These are phyloP conservation scores for Penicillium pulvis DNA, from an alignment of 495 filamentous ascomycete species.

Conservation along the genomic window DNA sequence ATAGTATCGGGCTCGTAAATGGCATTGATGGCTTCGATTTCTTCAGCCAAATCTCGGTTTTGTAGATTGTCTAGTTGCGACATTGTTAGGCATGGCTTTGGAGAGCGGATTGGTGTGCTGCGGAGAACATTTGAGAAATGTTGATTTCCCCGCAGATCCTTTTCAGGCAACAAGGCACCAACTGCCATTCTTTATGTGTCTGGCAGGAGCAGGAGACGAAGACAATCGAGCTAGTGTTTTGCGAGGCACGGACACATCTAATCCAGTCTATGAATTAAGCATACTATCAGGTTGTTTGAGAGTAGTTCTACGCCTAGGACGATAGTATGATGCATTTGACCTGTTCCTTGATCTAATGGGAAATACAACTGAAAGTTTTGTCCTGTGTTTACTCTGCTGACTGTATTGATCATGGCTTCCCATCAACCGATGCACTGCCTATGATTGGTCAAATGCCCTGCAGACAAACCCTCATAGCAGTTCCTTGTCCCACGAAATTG, in stretches of 20 bases:
- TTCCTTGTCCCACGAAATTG: neutral
- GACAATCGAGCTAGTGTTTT: neutral
- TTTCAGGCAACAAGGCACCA: slow-evolving; percentile 21
- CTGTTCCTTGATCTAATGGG: no score
- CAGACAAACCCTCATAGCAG: neutral
- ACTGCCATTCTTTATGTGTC: no score
- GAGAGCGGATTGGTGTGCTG: slow-evolving; percentile 14
- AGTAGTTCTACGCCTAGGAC: no score
- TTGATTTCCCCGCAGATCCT: slow-evolving; percentile 16
- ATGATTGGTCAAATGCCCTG: neutral
- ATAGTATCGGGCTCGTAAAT: slow-evolving; percentile 81
- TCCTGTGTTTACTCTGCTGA: no score
- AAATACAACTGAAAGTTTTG: no score
- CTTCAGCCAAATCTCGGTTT: slow-evolving; percentile 73
- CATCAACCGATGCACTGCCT: neutral
- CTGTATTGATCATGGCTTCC: no score
- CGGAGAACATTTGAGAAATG: slow-evolving; percentile 13
- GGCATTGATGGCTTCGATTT: slow-evolving; percentile 87
- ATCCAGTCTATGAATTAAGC: no score
- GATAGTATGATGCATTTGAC: no score
- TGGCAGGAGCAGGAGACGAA: neutral
- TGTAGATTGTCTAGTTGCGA: slow-evolving; percentile 27
- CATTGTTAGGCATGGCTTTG: slow-evolving; percentile 21
- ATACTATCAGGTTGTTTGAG: no score
- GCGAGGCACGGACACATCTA: no score